Evolutionary conservation across 1,284 basidiomycete genomes (phyloP), one percentile per base, ranked within the genome.

Genomic region (Fomitiporia mediterranea): DNA sequence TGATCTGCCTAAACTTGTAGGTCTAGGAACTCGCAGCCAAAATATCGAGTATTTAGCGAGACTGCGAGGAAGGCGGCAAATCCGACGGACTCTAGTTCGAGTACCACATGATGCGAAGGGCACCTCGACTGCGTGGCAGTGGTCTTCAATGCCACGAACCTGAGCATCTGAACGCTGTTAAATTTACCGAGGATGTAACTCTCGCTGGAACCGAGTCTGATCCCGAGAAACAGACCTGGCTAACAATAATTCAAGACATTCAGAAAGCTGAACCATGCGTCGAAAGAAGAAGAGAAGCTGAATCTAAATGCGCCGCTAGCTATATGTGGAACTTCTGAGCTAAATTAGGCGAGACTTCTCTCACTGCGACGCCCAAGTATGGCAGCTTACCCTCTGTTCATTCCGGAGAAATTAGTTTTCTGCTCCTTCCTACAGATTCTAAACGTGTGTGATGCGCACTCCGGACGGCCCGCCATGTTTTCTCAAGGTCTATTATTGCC

Each of bases 41-140:
- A 2, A 13, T 19, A 15, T 19, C 8, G 39, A 40, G 21, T n/a
- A 11, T 13, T 13, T 4, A 25, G 25, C 13, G n/a, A 28, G 13
- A 23, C 25, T 46, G 30, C n/a, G 17, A 28, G 44, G 44, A 30
- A 30, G 7, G 17, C n/a, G 39, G 17, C 17, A 17, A 11, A 17
- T 4, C 42, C 21, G 13, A 46, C 1, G 7, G 15, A 4, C 11
- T 30, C n/a, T 6, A 46, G n/a, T 30, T 15, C 15, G 44, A 28
- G 25, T 15, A 27, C 27, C 44, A 30, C 44, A 46, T 46, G 44
- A 46, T n/a, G 6, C 3, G 44, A 72, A 53, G 19, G 51, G 53
- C n/a, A 49, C n/a, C 32, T 28, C 7, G 13, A 15, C 44, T 46
- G 44, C 25, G 44, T 46, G 44, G 23, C 25, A 46, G 42, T 43